Conservation (phyloP, 1,284 basidiomycete species). For the Ganoderma lingzhi region DNA sequence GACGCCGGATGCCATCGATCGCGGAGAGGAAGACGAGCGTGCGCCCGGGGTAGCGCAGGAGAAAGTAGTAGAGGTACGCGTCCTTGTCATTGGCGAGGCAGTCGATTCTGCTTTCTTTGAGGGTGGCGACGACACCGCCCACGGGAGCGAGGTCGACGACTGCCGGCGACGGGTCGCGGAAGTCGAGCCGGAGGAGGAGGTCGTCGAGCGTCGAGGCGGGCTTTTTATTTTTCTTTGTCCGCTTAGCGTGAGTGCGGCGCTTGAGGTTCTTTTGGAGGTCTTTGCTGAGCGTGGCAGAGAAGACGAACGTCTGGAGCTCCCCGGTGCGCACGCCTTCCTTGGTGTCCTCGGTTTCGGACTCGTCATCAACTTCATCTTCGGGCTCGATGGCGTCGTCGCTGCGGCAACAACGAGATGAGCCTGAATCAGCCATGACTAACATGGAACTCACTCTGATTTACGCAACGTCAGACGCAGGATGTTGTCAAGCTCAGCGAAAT, state of each 20-base stretch:
- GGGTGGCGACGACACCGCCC: slow-evolving; percentile 83
- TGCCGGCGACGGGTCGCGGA: slow-evolving; percentile 88
- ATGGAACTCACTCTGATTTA: slow-evolving; percentile 56
- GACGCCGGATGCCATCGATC: slow-evolving; percentile 94
- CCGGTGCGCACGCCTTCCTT: slow-evolving; percentile 36
- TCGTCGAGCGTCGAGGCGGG: slow-evolving; percentile 86
- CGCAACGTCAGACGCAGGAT: slow-evolving; percentile 90
- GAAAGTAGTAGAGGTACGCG: slow-evolving; percentile 95
- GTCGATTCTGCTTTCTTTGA: slow-evolving; percentile 93
- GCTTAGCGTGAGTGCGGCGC: slow-evolving; percentile 52
- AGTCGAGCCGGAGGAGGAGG: slow-evolving; percentile 89
- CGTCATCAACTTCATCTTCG: slow-evolving; percentile 42
- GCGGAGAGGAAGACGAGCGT: slow-evolving; percentile 95
- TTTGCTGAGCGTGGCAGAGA: slow-evolving; percentile 96
- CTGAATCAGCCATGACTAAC: not conserved
- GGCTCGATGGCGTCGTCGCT: slow-evolving; percentile 52
- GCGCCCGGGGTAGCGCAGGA: slow-evolving; percentile 94
- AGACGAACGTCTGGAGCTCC: slow-evolving; percentile 93
- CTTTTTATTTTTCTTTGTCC: slow-evolving; percentile 57
- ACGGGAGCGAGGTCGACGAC: slow-evolving; percentile 92
- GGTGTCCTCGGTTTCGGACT: slow-evolving; percentile 37
- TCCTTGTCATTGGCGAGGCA: slow-evolving; percentile 94
- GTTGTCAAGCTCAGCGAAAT: slow-evolving; percentile 95
- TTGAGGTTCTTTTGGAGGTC: slow-evolving; percentile 93
- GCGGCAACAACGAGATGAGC: slow-evolving; percentile 9